Conservation (phyloP, 2,329 filamentous ascomycete genomes). For the Lasiodiplodia sp. region DNA sequence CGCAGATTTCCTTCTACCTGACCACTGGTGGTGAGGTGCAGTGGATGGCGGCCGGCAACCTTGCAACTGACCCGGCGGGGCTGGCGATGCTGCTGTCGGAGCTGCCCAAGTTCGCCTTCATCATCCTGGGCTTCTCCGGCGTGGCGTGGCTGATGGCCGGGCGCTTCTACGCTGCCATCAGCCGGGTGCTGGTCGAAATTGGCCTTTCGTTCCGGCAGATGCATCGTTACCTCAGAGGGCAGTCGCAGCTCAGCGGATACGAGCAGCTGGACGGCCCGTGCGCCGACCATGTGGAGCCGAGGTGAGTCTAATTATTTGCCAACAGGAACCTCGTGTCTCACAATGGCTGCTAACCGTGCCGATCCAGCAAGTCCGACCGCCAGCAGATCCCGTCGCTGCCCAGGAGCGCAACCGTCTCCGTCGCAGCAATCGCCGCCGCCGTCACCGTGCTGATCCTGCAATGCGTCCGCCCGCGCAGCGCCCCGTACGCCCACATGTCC, state of each 20-base stretch:
- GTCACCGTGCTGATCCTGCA: slow-evolving; percentile 39
- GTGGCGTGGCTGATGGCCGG: slow-evolving; percentile 41
- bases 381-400: slow-evolving; percentile 5
- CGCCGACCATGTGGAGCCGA: slow-evolving; percentile 5
- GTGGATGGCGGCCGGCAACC: slow-evolving; percentile 46
- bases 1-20: slow-evolving; percentile 50
- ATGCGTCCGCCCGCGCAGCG: slow-evolving; percentile 41
- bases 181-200: slow-evolving; percentile 32
- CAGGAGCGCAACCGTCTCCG: slow-evolving; percentile 12
- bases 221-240: slow-evolving; percentile 1
- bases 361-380: slow-evolving; percentile 12
- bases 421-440: slow-evolving; percentile 34
- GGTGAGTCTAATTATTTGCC: slow-evolving; percentile 5
- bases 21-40: slow-evolving; percentile 51
- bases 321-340: not conserved
- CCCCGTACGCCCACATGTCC: slow-evolving; percentile 49
- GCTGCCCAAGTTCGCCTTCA: slow-evolving; percentile 38
- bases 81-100: slow-evolving; percentile 49
- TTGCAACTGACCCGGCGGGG: slow-evolving; percentile 47
- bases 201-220: slow-evolving; percentile 32
- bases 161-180: slow-evolving; percentile 38
- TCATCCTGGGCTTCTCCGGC: slow-evolving; percentile 38
- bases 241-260: slow-evolving; percentile 18
- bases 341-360: not conserved
- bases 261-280: slow-evolving; percentile 3